Base-by-base conservation (phyloP, 2,329 filamentous ascomycete species). In the Alternaria solani region DNA sequence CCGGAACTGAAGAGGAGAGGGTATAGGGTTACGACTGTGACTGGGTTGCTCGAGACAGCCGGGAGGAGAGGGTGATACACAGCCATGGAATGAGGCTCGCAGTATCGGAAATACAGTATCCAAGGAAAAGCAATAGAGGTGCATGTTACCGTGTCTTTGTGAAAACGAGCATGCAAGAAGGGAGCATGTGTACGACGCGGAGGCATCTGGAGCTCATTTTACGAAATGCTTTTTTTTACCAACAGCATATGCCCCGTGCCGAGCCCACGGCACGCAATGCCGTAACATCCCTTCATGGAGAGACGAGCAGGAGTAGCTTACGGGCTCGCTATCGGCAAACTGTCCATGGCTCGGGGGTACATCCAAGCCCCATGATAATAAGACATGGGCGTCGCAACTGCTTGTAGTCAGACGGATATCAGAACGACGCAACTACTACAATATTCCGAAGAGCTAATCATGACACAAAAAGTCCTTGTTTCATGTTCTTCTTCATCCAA, bases 1-100 rank as follows among this genome's bases (percentile, higher is more conserved):
- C 90, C 90, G 0, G 89, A 91, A 74, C 80, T 96, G 70, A 88
- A 82, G 77, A 82, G 82, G 63, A 84, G 86, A 65, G 92, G 92
- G 0, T 96, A 92, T 76, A 82, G 81, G 57, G 83, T 94, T 38
- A 89, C 92, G 30, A 91, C 89, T 16, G 80, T 96, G 9, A 59
- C 61, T 11, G 68, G 63, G 11, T 51, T 72, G 41, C 55, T 72
- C n/a, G 59, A 70, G 2, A 53, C 53, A 8, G 54, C 60, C 14
- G 49, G 38, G 18, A 34, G 34, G 11, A 44, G 12, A 42, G 36
- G 44, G 9, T 39, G n/a, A 51, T 12, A 14, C 8, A 14, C 2
- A 30, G 6, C 23, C 20, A 5, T 4, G 20, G 14, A 18, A 38
- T 14, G 5, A 38, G 12, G 0, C 25, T 42, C 12, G 46, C 20